Evolutionary conservation across 176 grass and related monocot genomes (phyloP), one percentile per base, ranked within the genome.

Genomic region (Thinopyrum elongatum): DNA sequence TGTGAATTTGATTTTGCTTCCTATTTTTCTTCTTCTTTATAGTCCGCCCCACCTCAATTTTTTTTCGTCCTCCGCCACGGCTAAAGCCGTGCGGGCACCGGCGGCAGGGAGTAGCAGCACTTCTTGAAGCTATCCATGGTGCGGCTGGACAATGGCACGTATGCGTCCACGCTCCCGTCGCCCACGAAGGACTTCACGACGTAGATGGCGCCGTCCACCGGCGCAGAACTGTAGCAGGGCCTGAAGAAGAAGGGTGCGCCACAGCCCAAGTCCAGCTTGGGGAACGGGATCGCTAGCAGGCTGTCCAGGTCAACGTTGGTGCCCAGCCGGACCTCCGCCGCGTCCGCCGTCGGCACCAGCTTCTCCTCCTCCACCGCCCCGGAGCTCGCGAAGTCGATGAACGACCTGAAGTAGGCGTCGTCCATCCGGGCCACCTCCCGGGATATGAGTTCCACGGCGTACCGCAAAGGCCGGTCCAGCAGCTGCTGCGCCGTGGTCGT

Each of bases 291-390:
- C 10, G 15, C 22, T 2, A 85, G 63, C 44, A 21, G 12, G 44
- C 44, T 47, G 13, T 47, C 44, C 44, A 47, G 44, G 44, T 47
- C 44, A 47, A 47, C 44, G 0, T 47, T 47, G 44, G 12, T 47
- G 13, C 13, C 44, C 13, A 5, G 44, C 44, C 44, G 44, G 44
- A 47, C 44, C 44, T 47, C 44, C 12, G 3, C 44, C 3, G 13
- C 13, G 44, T 87, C 79, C 11, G 90, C 87, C 16, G 88, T 55
- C 23, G 87, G 64, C 42, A 41, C 82, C 21, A 89, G 41, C 70
- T 47, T 51, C 49, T 85, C 92, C 59, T 70, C 2, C 46, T 89
- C 90, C 41, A 92, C 93, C 10, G 59, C 44, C 2, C 77, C 33
- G 8, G 91, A 90, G 28, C 66, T 79, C 0, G 74, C 57, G 70